Evolutionary conservation across 2,329 filamentous ascomycete species (phyloP).

Genomic region (Eutypella sp.): DNA sequence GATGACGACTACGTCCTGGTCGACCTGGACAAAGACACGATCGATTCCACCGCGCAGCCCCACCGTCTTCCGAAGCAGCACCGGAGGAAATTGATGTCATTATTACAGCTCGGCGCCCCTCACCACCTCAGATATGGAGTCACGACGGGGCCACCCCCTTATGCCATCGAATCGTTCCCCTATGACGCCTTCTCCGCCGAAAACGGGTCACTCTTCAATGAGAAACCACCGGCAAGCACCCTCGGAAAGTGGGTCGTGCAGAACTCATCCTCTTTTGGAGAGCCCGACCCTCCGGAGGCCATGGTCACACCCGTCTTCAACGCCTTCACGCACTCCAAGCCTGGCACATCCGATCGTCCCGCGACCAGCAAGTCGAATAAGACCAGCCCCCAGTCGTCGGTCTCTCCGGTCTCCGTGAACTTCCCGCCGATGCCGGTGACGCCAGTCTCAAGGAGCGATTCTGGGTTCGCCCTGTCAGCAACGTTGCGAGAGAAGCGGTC

Average conservation of each 20-base stretch:
- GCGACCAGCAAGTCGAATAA: conserved; percentile 64
- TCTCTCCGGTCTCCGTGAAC: conserved; percentile 72
- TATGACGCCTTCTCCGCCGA: conserved; percentile 88
- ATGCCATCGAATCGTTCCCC: conserved; percentile 88
- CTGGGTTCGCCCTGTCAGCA: conserved; percentile 78
- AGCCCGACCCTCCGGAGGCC: conserved; percentile 48
- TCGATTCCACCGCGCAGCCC: conserved; percentile 79
- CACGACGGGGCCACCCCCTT: conserved; percentile 80
- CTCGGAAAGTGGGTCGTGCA: conserved; percentile 83
- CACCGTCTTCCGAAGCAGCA: conserved; percentile 79
- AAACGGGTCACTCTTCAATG: conserved; percentile 72
- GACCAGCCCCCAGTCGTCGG: conserved; percentile 57
- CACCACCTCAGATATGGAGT: conserved; percentile 86
- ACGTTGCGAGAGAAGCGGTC: conserved; percentile 92
- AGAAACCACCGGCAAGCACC: conserved; percentile 63
- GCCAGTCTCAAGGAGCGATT: conserved; percentile 83
- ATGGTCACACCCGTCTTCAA: conserved; percentile 75
- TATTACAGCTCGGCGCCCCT: conserved; percentile 85
- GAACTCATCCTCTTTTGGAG: conserved; percentile 83
- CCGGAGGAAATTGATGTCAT: conserved; percentile 79
- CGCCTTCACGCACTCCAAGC: conserved; percentile 74
- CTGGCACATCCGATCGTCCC: conserved; percentile 69
- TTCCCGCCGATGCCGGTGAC: conserved; percentile 75
- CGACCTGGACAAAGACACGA: conserved; percentile 84
- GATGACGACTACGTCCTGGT: conserved; percentile 95